Conservation (phyloP, 1,139 yeast species). For the Geotrichum cucujoidarum region DNA sequence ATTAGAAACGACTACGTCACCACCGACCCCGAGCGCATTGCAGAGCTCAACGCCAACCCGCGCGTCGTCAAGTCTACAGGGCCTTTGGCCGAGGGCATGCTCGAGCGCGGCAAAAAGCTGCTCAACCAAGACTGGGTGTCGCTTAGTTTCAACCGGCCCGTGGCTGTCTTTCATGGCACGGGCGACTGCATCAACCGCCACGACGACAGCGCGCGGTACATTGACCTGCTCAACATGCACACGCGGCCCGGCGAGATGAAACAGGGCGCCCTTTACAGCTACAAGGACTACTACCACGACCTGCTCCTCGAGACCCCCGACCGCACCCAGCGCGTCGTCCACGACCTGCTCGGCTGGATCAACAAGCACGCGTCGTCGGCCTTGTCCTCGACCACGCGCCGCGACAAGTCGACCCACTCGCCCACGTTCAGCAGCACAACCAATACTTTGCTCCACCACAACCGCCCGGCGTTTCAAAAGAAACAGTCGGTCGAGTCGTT, state of each 20-base stretch:
- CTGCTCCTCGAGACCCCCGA: slow-evolving; percentile 42
- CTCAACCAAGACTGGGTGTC: slow-evolving; percentile 42
- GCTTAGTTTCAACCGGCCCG: slow-evolving; percentile 43
- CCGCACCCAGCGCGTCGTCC: slow-evolving; percentile 36
- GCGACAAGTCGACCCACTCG: too few relatives aligned
- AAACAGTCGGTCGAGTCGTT: too few relatives aligned
- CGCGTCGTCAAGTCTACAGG: slow-evolving; percentile 46
- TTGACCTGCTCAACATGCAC: neutral
- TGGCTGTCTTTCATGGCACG: slow-evolving; percentile 53
- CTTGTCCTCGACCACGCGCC: too few relatives aligned
- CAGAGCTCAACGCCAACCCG: slow-evolving; percentile 29
- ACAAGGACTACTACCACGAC: slow-evolving; percentile 37
- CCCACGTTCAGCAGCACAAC: too few relatives aligned
- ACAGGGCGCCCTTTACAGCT: slow-evolving; percentile 28
- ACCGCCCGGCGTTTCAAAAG: too few relatives aligned
- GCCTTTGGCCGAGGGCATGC: slow-evolving; percentile 56
- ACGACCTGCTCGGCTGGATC: slow-evolving; percentile 42
- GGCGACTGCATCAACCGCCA: slow-evolving; percentile 52
- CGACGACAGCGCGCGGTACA: slow-evolving; percentile 34
- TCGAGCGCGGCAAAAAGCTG: slow-evolving; percentile 55
- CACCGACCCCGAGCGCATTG: slow-evolving; percentile 40
- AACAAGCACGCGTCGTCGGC: too few relatives aligned
- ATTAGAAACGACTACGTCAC: slow-evolving; percentile 54
- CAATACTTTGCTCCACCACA: too few relatives aligned
- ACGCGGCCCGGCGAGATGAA: slow-evolving; percentile 33